Percentiles rank a stretch among this genome's conserved stretches.
These are phyloP conservation scores for Setomelanomma holmii DNA, from an alignment of 2,329 filamentous ascomycete species.

Conservation along the genomic window DNA sequence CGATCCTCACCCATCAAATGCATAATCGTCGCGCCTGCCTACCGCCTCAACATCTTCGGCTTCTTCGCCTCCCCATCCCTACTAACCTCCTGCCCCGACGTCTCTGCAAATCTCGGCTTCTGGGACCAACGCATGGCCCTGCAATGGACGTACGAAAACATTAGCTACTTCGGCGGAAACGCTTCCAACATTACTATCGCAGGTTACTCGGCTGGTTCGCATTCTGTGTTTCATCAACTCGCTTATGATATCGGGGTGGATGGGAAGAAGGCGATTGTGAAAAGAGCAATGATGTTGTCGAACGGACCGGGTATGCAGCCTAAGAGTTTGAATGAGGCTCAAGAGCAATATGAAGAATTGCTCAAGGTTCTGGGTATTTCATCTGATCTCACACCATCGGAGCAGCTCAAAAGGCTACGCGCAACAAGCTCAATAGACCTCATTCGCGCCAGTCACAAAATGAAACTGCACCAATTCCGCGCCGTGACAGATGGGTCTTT, in stretches of 20 bases:
- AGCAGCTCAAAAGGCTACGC: conserved; percentile 58
- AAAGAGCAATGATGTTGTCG: conserved; percentile 61
- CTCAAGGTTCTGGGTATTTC: conserved; percentile 56
- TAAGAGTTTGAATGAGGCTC: conserved; percentile 55
- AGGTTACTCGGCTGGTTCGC: conserved; percentile 64
- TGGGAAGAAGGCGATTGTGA: conserved; percentile 56
- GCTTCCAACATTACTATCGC: conserved; percentile 59
- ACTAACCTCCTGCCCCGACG: conserved; percentile 41
- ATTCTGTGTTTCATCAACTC: conserved; percentile 65
- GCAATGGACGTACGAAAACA: conserved; percentile 63
- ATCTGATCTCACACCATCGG: conserved; percentile 41
- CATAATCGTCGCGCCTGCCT: conserved; percentile 63
- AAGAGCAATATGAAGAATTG: conserved; percentile 61
- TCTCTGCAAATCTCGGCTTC: conserved; percentile 60
- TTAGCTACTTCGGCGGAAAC: conserved; percentile 60
- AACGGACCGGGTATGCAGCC: conserved; percentile 63
- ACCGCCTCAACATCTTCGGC: conserved; percentile 64
- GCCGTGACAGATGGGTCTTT: conserved; percentile 60
- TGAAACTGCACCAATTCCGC: conserved; percentile 62
- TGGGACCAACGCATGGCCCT: conserved; percentile 65
- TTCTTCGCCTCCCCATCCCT: conserved; percentile 62
- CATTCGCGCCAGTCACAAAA: conserved; percentile 50
- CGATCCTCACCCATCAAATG: conserved; percentile 55
- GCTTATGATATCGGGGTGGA: conserved; percentile 62
- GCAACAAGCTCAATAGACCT: conserved; percentile 48